Base-by-base conservation (phyloP, 2,329 filamentous ascomycete genomes). In the Aspergillus ruber region DNA sequence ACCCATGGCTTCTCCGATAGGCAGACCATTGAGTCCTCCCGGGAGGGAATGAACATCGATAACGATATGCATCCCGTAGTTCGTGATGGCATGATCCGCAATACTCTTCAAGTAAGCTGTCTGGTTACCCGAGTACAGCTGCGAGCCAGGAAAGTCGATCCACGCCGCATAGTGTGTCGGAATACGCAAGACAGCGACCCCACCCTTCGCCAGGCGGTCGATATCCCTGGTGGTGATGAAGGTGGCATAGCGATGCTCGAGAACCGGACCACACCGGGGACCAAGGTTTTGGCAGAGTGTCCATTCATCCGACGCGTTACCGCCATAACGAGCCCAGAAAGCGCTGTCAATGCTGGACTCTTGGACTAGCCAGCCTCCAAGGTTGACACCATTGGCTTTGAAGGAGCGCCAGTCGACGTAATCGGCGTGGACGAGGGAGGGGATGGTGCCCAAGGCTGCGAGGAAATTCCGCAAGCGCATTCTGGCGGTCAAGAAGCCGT, bases 1-100 rank as follows among this genome's bases (percentile, higher is more conserved):
- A 0, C 57, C 57, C 1, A 42, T 43, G 3, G 55, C 55, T 41
- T 62, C 58, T 25, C 58, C 60, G 17, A 60, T 60, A 20, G 52
- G 49, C 0, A 60, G 49, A 1, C 60, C 58, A n/a, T 61, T 61
- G 0, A 52, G 50, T 4, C 60, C 59, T 4, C 58, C 60, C 1
- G 59, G 59, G 1, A 63, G 51, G 1, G 55, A 60, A 41, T 63
- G 59, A 2, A 62, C 44, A n/a, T 62, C 59, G 18, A 63, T 18
- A 6, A 62, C 46, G 12, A 63, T 50, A 20, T 59, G 60, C 59
- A 62, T 63, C 13, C 43, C 43, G 27, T 63, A 52, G 21, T 47
- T 49, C 2, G 42, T 35, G 35, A 62, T 61, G 1, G 58, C 58
- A 39, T 63, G 52, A 12, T 51, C 47, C 0, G 59, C 50, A 12